phyloP scores from a whole-genome alignment of 2,329 filamentous ascomycete genomes.

The Neoarthrinium moseri region DNA sequence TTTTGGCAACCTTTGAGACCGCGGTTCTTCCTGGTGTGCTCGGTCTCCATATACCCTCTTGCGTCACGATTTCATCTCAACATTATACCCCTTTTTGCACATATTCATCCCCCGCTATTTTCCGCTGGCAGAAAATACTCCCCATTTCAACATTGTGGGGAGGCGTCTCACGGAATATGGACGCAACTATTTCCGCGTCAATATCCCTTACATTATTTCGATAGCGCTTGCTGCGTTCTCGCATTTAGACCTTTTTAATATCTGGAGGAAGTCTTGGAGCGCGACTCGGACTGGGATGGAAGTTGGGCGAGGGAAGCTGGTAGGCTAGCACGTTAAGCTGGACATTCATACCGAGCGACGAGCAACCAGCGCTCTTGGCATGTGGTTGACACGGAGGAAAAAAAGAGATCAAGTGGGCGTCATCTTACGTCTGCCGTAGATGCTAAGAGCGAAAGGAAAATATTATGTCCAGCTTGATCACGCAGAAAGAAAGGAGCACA shows the following conservation, averaged over 20 bases:
- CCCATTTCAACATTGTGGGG: constrained; percentile 15
- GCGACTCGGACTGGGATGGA: neutral
- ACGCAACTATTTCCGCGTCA: neutral
- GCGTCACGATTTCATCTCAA: constrained; percentile 9
- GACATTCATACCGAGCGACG: neutral
- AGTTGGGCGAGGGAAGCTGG: too few relatives aligned
- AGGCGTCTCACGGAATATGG: neutral
- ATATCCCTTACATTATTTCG: neutral
- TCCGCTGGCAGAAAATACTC: constrained; percentile 12
- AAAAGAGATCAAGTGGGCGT: neutral
- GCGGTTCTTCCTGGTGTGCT: constrained; percentile 22
- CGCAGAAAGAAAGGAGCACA: neutral
- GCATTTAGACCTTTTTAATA: constrained; percentile 3
- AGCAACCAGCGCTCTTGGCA: neutral
- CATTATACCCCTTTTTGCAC: constrained; percentile 13
- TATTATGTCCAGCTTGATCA: neutral
- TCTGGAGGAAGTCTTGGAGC: neutral
- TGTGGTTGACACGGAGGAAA: neutral
- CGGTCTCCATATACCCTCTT: constrained; percentile 16
- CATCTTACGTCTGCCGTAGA: neutral
- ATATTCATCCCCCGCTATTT: constrained; percentile 2
- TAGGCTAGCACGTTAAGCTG: neutral
- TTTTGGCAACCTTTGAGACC: constrained; percentile 22
- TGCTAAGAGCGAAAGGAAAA: neutral
- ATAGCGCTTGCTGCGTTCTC: neutral